Base-by-base conservation (phyloP, 2,329 filamentous ascomycete species). In the Penicillium sp. region DNA sequence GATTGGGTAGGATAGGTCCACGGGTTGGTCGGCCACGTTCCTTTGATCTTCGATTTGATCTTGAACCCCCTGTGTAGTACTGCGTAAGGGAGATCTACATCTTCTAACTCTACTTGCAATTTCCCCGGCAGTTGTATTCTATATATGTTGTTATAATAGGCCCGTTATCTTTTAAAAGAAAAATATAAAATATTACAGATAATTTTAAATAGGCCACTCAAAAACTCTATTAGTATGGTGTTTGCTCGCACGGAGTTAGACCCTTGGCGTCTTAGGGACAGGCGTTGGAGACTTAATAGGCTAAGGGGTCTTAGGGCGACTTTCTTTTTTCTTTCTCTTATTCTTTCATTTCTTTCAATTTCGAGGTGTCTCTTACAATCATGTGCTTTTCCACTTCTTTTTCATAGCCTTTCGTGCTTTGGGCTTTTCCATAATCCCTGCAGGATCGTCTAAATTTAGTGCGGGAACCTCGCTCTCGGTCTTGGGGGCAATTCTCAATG, bases 1-100 rank as follows among this genome's bases (percentile, higher is more conserved):
- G 32, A 48, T 48, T 38, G 40, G 46, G 38, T 9, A 37, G 40
- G 46, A 24, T 9, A 37, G 1, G 12, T 31, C 34, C 45, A 41
- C 45, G 22, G n/a, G 19, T 37, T 41, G 22, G 32, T 48, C 5
- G 39, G 4, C 32, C 43, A 49, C 46, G 40, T 35, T 48, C 26
- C 13, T 45, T 21, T 9, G 29, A 47, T 28, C 28, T 9, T 26
- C 9, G 24, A 26, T 40, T 40, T 46, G 35, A 33, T 33, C 29
- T 31, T 15, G 5, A 19, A 19, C 39, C 39, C 35, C 19, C 28
- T 41, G 17, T 21, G 19, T 22, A 6, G 22, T 1, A 22, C 22
- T 22, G 2, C 22, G 22, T 34, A 9, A 21, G n/a, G 8, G 8
- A 12, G 37, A 47, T 24, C 29, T 41, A 33, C 35, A 47, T 42